A percentile compares a stretch with the other conserved stretches of the same genome.
These are phyloP conservation scores for Alloascoidea hylecoeti DNA, from an alignment of 805 yeast genomes.

Conservation along the genomic window DNA sequence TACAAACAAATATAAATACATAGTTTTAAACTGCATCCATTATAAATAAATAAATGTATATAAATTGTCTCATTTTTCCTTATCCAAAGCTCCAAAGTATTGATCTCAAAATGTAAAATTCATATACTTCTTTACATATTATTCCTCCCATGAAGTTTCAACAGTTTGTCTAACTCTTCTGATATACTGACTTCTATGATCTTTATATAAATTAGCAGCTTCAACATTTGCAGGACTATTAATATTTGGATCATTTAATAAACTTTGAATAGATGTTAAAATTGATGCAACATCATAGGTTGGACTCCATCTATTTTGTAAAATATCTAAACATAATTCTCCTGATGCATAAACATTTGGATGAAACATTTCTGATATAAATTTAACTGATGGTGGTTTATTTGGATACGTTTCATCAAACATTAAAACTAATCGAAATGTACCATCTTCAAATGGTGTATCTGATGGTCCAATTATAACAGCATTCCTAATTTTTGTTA, in stretches of 20 bases:
- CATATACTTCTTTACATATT: constrained; percentile 4
- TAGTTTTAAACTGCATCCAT: too few relatives aligned
- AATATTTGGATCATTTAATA: constrained; percentile 91
- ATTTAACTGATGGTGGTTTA: constrained; percentile 89
- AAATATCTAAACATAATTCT: constrained; percentile 87
- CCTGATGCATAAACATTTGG: constrained; percentile 96
- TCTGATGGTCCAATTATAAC: constrained; percentile 96
- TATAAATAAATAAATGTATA: too few relatives aligned
- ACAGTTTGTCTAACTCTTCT: constrained; percentile 91
- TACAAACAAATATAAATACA: too few relatives aligned
- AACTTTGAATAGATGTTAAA: constrained; percentile 81
- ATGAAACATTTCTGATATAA: constrained; percentile 90
- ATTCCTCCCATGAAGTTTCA: constrained; percentile 83
- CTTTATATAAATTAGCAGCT: constrained; percentile 91
- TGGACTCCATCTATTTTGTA: constrained; percentile 97
- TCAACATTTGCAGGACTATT: constrained; percentile 96
- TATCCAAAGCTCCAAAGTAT: too few relatives aligned
- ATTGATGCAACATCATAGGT: constrained; percentile 96
- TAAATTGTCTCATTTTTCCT: too few relatives aligned
- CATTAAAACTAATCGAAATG: constrained; percentile 72
- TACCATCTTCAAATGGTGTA: constrained; percentile 97
- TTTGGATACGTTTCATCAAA: constrained; percentile 97
- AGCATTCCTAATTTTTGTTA: constrained; percentile 45
- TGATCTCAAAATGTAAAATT: too few relatives aligned
- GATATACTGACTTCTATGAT: constrained; percentile 84